A percentile compares a stretch with the other conserved stretches of the same genome.
These are phyloP conservation scores for Vaccinium myrtillus DNA, from an alignment of 148 eudicot genomes.

Conservation along the genomic window DNA sequence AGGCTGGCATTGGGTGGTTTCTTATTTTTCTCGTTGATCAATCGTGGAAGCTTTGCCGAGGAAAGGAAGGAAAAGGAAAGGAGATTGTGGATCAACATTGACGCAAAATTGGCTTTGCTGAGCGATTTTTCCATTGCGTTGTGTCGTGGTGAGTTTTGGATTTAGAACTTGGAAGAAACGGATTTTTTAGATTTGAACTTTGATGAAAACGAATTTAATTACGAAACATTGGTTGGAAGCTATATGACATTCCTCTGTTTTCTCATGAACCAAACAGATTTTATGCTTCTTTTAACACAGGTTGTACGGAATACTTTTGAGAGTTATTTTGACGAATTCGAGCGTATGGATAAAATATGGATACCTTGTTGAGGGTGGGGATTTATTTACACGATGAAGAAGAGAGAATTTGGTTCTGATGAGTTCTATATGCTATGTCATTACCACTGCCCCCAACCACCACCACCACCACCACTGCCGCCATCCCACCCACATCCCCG, in stretches of 20 bases:
- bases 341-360: background rate
- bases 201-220: background rate
- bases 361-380: background rate
- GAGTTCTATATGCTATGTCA: background rate
- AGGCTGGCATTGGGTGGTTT: background rate
- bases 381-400: background rate
- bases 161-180: background rate
- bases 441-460: too few species aligned
- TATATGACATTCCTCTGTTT: background rate
- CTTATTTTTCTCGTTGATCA: background rate
- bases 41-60: background rate
- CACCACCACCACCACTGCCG: too few species aligned
- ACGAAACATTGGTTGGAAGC: background rate
- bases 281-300: background rate
- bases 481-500: too few species aligned
- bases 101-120: background rate
- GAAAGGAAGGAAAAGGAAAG: background rate
- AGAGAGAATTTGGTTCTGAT: background rate
- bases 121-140: conserved; percentile 6
- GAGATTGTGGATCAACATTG: background rate
- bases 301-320: background rate
- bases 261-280: background rate
- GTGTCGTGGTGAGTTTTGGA: background rate
- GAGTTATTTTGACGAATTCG: background rate
- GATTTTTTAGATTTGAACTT: background rate